A percentile compares a stretch with the other conserved stretches of the same genome.
phyloP scores from a whole-genome alignment of 1,284 basidiomycete species.

The Phaffia rhodozyma region DNA sequence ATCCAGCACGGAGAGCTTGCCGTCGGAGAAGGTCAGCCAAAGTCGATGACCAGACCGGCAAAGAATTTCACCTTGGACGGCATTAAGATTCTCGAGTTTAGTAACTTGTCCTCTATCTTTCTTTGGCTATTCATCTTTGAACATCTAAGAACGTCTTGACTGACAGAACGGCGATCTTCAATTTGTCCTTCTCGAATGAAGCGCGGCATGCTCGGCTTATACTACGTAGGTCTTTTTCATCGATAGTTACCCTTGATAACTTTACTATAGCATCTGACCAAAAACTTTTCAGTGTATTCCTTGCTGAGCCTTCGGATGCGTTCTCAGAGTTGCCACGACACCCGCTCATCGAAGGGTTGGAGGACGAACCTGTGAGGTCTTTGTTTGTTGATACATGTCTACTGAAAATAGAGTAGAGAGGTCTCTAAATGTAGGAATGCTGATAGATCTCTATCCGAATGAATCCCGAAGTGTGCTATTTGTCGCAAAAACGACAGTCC shows the following conservation, averaged over 20 bases:
- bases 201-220: no score
- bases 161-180: background rate
- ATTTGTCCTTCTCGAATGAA: background rate
- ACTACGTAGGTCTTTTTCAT: no score
- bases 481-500: no score
- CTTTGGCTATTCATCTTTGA: background rate
- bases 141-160: background rate
- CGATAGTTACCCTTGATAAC: no score
- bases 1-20: conserved; percentile 48
- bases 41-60: conserved; percentile 70
- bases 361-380: conserved; percentile 54
- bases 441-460: no score
- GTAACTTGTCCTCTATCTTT: conserved; percentile 7
- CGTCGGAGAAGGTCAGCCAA: conserved; percentile 60
- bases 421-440: no score
- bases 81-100: conserved; percentile 59
- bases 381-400: conserved; percentile 50
- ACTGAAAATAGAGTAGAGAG: conserved; percentile 30
- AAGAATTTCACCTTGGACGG: conserved; percentile 52
- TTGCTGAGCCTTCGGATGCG: conserved; percentile 53
- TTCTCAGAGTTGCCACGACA: conserved; percentile 59
- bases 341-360: conserved; percentile 47
- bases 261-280: background rate
- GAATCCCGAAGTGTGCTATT: no score
- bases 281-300: conserved; percentile 39